These are phyloP conservation scores for Tricholoma sp. DNA, from an alignment of 768 basidiomycete species.

Conservation along the genomic window DNA sequence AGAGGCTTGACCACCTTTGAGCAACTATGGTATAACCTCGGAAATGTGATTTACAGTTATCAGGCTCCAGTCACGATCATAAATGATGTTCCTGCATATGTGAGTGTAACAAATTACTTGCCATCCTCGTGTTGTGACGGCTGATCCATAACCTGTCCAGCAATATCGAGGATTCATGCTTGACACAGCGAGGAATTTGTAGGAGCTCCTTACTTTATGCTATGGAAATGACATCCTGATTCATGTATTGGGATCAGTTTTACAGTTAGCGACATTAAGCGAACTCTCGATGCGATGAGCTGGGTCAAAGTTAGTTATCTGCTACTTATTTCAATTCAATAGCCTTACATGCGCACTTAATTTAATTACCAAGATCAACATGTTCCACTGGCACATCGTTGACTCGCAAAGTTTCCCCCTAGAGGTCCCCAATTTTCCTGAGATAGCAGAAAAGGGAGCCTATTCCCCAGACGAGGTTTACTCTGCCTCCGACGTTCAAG, in stretches of 20 bases:
- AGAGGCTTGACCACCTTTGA: conserved; percentile 76
- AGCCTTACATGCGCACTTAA: conserved; percentile 31
- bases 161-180: conserved; percentile 77
- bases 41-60: conserved; percentile 43
- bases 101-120: conserved; percentile 24
- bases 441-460: conserved; percentile 60
- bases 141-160: conserved; percentile 22
- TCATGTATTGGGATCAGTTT: conserved; percentile 33
- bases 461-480: conserved; percentile 58
- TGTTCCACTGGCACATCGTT: conserved; percentile 78
- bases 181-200: conserved; percentile 78
- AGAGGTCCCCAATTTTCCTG: conserved; percentile 51
- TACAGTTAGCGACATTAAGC: conserved; percentile 56
- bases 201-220: conserved; percentile 17
- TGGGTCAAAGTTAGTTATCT: conserved; percentile 51
- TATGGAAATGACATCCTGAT: background rate
- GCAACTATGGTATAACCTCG: conserved; percentile 58
- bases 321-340: conserved; percentile 42
- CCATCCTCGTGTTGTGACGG: background rate
- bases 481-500: conserved; percentile 44
- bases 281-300: conserved; percentile 73
- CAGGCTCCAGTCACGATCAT: conserved; percentile 53
- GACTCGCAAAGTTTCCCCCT: conserved; percentile 82
- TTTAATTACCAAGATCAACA: conserved; percentile 45
- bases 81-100: conserved; percentile 61